A percentile compares a stretch with the other conserved stretches of the same genome.
Conservation (phyloP, 225 moss, liverwort and hornwort species). For the Ulota crispa region DNA sequence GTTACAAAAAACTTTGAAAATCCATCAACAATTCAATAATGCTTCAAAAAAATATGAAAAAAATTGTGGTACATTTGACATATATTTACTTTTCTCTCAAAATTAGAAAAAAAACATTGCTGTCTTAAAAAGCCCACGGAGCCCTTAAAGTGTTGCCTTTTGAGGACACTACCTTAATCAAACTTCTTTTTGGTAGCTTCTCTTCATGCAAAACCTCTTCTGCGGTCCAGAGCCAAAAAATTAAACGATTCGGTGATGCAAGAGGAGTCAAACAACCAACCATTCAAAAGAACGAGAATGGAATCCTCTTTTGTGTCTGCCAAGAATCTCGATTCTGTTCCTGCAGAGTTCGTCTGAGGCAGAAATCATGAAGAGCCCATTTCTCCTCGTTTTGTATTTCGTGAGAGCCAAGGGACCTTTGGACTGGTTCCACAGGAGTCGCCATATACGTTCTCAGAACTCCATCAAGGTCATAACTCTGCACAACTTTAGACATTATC, state of each 20-base stretch:
- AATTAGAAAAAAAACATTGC: no score
- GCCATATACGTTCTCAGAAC: not conserved
- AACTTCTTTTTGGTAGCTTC: no score
- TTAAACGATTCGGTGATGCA: not conserved
- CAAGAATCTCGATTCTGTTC: not conserved
- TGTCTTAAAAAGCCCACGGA: no score
- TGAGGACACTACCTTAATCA: no score
- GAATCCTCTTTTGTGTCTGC: not conserved
- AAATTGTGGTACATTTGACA: no score
- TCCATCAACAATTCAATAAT: no score
- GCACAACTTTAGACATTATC: not conserved
- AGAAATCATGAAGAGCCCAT: not conserved
- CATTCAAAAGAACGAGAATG: not conserved
- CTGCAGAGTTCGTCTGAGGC: not conserved
- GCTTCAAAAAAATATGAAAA: no score
- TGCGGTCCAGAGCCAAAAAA: not conserved
- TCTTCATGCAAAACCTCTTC: no score
- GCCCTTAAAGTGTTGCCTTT: no score
- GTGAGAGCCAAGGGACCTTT: not conserved
- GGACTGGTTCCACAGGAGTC: not conserved
- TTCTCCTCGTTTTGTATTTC: not conserved
- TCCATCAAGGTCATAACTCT: not conserved
- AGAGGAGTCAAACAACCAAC: not conserved
- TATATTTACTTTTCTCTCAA: no score
- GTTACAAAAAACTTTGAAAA: no score